phyloP scores from a whole-genome alignment of 768 basidiomycete species.

The Kwoniella sp. region DNA sequence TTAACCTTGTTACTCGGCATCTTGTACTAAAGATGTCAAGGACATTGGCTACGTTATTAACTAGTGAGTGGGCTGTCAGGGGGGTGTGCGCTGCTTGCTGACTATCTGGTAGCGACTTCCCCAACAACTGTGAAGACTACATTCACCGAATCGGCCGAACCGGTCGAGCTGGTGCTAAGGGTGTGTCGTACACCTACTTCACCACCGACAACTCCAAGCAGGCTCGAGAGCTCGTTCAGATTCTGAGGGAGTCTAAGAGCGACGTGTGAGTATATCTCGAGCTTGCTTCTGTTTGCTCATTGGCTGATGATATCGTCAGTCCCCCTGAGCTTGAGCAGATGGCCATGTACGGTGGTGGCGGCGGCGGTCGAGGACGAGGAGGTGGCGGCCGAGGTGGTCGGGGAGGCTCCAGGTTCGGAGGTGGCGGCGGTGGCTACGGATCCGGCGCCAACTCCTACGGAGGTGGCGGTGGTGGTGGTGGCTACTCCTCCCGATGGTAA shows the following conservation, averaged over 20 bases:
- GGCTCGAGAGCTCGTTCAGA: slow-evolving; percentile 82
- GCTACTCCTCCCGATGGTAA: slow-evolving; percentile 41
- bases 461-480: slow-evolving; percentile 39
- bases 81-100: not conserved
- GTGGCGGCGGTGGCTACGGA: slow-evolving; percentile 29
- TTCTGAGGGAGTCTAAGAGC: slow-evolving; percentile 70
- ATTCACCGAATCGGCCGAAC: slow-evolving; percentile 81
- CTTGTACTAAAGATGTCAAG: slow-evolving; percentile 12
- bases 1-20: slow-evolving; percentile 14
- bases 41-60: slow-evolving; percentile 20
- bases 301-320: slow-evolving; percentile 49
- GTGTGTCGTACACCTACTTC: slow-evolving; percentile 91
- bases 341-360: slow-evolving; percentile 78
- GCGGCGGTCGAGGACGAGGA: slow-evolving; percentile 52
- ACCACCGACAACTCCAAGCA: slow-evolving; percentile 93
- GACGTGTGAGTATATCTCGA: slow-evolving; percentile 32
- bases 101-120: slow-evolving; percentile 69
- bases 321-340: slow-evolving; percentile 91
- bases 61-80: slow-evolving; percentile 14
- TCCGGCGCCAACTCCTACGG: slow-evolving; percentile 23
- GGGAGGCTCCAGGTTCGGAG: slow-evolving; percentile 31
- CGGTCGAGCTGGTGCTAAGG: slow-evolving; percentile 79
- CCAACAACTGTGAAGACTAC: slow-evolving; percentile 96
- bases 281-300: not conserved
- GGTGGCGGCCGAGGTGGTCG: slow-evolving; percentile 44